Evolutionary conservation across 148 eudicot genomes (phyloP).

Genomic region (Fallopia convolvulus): DNA sequence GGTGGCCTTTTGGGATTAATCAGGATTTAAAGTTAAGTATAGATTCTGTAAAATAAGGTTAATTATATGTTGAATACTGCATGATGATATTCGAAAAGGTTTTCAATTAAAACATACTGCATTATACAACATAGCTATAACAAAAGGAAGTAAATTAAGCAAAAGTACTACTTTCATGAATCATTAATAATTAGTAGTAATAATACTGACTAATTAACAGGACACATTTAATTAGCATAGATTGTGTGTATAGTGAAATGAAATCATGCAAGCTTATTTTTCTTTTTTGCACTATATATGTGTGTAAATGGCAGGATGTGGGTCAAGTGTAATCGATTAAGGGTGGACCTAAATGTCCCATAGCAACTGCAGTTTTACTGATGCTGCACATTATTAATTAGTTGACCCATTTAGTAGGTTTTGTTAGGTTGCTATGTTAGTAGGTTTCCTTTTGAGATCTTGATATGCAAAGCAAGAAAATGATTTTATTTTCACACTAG

Average conservation of each 20-base stretch:
- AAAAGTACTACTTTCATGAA: neutral
- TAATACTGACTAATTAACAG: neutral
- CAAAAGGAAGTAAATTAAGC: neutral
- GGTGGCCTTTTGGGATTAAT: neutral
- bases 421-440: neutral
- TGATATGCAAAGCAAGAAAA: too few relatives aligned
- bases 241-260: neutral
- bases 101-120: neutral
- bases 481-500: too few relatives aligned
- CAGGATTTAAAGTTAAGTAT: neutral
- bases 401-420: neutral
- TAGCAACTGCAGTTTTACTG: neutral
- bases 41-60: neutral
- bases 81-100: neutral
- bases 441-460: too few relatives aligned
- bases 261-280: neutral
- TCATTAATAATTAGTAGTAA: neutral
- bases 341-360: constrained; percentile 7
- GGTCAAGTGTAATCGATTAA: constrained; percentile 10
- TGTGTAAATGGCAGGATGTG: neutral
- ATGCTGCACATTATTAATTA: neutral
- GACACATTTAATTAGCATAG: neutral
- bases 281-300: neutral
- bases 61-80: neutral
- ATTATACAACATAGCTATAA: neutral